A percentile compares a stretch with the other conserved stretches of the same genome.
Conservation (phyloP, 169 alveolate species). For the Babesia ovis region DNA sequence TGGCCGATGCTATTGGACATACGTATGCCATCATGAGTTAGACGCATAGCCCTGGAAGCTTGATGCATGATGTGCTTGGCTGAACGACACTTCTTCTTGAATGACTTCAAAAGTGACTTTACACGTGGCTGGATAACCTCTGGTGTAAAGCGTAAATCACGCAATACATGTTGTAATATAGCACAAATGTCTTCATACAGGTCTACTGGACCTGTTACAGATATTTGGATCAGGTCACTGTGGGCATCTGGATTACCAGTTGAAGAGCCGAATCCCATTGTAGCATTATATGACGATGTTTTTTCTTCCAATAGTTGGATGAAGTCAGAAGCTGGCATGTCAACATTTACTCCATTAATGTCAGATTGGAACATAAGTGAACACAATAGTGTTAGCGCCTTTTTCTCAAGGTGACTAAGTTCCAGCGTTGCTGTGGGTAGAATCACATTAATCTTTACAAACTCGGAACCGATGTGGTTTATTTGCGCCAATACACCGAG, state of each 20-base stretch:
- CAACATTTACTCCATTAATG: conserved; percentile 22
- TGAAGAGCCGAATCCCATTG: conserved; percentile 61
- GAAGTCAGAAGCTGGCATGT: conserved; percentile 57
- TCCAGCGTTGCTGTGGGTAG: conserved; percentile 50
- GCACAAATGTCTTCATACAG: conserved; percentile 44
- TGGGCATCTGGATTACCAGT: conserved; percentile 50
- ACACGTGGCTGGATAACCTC: conserved; percentile 37
- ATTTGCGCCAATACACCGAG: conserved; percentile 64
- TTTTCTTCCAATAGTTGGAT: conserved; percentile 54
- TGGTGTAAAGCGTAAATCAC: conserved; percentile 35
- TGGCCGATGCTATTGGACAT: conserved; percentile 55
- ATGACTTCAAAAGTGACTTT: conserved; percentile 33
- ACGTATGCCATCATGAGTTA: conserved; percentile 13
- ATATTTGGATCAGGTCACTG: conserved; percentile 45
- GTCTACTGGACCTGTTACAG: conserved; percentile 59
- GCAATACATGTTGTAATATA: conserved; percentile 53
- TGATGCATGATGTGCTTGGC: conserved; percentile 46
- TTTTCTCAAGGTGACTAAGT: conserved; percentile 44
- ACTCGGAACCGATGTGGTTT: conserved; percentile 70
- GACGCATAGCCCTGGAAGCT: conserved; percentile 27
- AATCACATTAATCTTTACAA: conserved; percentile 66
- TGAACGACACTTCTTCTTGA: conserved; percentile 55
- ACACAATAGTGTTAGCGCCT: conserved; percentile 56
- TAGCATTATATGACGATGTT: conserved; percentile 67
- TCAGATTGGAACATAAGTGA: conserved; percentile 69